Evolutionary conservation across 352 stramenopile genomes (phyloP).

Genomic region (Globisporangium okanoganense): DNA sequence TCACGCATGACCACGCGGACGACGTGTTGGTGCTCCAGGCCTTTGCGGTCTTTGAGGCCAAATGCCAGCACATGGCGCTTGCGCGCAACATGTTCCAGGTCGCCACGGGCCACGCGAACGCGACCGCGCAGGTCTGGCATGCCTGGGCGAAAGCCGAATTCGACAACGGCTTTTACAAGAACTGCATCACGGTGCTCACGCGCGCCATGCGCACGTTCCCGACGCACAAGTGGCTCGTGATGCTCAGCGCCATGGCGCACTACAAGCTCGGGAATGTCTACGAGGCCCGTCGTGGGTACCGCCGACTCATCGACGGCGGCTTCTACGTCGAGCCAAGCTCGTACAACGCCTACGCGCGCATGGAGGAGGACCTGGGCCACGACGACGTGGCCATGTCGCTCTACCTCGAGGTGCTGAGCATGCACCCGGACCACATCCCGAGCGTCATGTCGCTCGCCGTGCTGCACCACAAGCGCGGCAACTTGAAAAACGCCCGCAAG

Average conservation of each 20-base stretch:
- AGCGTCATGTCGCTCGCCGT: slow-evolving; percentile 77
- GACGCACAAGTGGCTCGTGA: slow-evolving; percentile 80
- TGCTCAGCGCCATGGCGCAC: slow-evolving; percentile 71
- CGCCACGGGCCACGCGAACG: slow-evolving; percentile 41
- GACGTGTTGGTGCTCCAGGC: slow-evolving; percentile 77
- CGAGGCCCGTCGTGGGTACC: slow-evolving; percentile 62
- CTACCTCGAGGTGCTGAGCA: slow-evolving; percentile 59
- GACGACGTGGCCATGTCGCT: slow-evolving; percentile 56
- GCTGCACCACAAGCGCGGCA: slow-evolving; percentile 48
- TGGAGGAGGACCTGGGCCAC: slow-evolving; percentile 80
- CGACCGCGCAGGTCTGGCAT: slow-evolving; percentile 79
- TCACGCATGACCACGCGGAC: slow-evolving; percentile 44
- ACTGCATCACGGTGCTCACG: slow-evolving; percentile 62
- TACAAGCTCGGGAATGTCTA: slow-evolving; percentile 80
- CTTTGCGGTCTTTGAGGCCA: slow-evolving; percentile 72
- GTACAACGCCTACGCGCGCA: slow-evolving; percentile 83
- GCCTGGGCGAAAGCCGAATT: slow-evolving; percentile 85
- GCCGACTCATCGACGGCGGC: slow-evolving; percentile 67
- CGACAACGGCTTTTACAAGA: slow-evolving; percentile 70
- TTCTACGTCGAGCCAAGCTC: slow-evolving; percentile 66
- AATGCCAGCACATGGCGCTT: slow-evolving; percentile 56
- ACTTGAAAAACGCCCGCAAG: slow-evolving; percentile 44
- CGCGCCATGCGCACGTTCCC: slow-evolving; percentile 61
- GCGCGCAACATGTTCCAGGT: slow-evolving; percentile 65
- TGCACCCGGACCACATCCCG: slow-evolving; percentile 62